Conservation (phyloP, 2,329 filamentous ascomycete species). For the Orbilia oligospora region DNA sequence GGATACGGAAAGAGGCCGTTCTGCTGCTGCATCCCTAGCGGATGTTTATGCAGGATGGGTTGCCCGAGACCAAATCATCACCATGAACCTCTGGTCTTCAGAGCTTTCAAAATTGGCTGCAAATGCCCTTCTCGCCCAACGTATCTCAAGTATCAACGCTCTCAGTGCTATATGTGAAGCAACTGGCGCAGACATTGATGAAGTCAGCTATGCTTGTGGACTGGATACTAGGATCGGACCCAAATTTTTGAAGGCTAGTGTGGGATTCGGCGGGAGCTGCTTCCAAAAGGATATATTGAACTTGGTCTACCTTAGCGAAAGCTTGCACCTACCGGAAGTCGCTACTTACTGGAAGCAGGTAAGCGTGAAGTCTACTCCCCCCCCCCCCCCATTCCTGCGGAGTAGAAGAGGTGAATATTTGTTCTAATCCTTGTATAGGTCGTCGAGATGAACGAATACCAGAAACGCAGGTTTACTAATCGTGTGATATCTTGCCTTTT, state of each 20-base stretch:
- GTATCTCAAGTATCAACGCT: constrained; percentile 85
- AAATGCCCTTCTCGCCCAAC: constrained; percentile 84
- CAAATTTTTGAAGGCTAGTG: constrained; percentile 80
- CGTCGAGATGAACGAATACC: constrained; percentile 82
- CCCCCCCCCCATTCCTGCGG: not conserved
- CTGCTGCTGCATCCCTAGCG: constrained; percentile 76
- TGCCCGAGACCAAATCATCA: constrained; percentile 76
- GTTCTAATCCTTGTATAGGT: constrained; percentile 67
- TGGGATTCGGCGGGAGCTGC: constrained; percentile 85
- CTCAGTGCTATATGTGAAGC: constrained; percentile 84
- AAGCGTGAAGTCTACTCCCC: constrained; percentile 5
- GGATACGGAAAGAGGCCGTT: constrained; percentile 73
- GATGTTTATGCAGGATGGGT: constrained; percentile 81
- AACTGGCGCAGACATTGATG: constrained; percentile 81
- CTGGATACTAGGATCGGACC: constrained; percentile 79
- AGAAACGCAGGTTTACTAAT: constrained; percentile 77
- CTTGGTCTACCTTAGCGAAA: constrained; percentile 80
- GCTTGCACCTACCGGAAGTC: constrained; percentile 78
- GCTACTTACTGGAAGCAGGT: constrained; percentile 79
- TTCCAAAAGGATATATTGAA: constrained; percentile 85
- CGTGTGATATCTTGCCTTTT: constrained; percentile 78
- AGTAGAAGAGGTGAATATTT: not conserved
- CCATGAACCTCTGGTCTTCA: constrained; percentile 81
- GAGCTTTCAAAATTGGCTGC: constrained; percentile 84
- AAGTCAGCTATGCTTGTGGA: constrained; percentile 78